Base-by-base conservation (phyloP, 2,329 filamentous ascomycete species). In the Aspergillus nomiae region DNA sequence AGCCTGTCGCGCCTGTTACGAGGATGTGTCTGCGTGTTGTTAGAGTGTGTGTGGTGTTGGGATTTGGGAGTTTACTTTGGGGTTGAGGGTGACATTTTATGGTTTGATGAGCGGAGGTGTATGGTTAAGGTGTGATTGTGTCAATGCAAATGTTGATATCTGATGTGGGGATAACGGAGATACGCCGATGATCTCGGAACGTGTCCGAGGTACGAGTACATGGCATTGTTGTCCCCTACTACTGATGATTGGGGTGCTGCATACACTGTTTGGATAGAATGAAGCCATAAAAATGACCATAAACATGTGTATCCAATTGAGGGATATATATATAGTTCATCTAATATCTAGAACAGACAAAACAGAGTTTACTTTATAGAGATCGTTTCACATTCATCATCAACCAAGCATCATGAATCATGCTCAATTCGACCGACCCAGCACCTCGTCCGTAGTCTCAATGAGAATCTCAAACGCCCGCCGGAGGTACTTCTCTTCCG, bases 401-500 rank as follows among this genome's bases (percentile, higher is more conserved):
- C 21, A 14, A 24, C 32, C 51, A 3, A n/a, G 19, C n/a, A 38
- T 41, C 21, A n/a, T 14, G 10, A 32, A 5, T 14, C 16, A n/a
- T 21, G 51, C 21, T 55, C 32, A 55, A 12, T 41, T 55, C 21
- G 51, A 38, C 32, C 32, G 51, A 38, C 32, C 32, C 21, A 55
- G 14, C 19, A 68, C 63, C 58, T 69, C 67, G 16, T 67, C 64
- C 16, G 65, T 56, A 2, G 64, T 68, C 34, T 53, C 11, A 2
- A 93, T 87, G 43, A 97, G 75, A 60, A 92, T 85, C 16, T 91
- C 86, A 81, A 96, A 96, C 0, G 93, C 88, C 65, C 83, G 84
- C 64, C 87, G 82, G 4, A 97, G 79, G 76, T 92, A 90, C 72
- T 86, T 86, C 77, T 92, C 89, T 75, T 94, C 89, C 0, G 89